Conservation (phyloP, 192 early-diverging fungal genomes). For the Coemansia sp. region DNA sequence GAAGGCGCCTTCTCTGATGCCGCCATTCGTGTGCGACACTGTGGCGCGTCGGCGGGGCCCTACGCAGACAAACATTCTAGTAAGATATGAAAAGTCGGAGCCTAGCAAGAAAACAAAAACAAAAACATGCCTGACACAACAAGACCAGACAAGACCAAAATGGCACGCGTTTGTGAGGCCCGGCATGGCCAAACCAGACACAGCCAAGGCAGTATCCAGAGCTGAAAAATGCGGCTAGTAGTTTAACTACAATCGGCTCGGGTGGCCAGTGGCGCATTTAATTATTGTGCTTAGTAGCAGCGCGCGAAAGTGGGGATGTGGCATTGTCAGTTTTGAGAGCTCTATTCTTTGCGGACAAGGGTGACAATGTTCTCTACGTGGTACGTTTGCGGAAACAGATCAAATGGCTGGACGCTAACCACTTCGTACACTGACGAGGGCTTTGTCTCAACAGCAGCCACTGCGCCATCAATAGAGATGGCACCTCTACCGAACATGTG, state of each 20-base stretch:
- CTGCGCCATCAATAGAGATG: slow-evolving; percentile 22
- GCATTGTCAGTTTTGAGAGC: neutral
- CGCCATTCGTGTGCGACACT: neutral
- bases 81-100: neutral
- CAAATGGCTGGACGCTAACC: slow-evolving; percentile 62
- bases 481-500: slow-evolving; percentile 54
- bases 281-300: neutral
- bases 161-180: neutral
- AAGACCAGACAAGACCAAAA: neutral
- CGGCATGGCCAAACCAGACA: neutral
- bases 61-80: neutral
- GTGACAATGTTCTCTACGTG: slow-evolving; percentile 68
- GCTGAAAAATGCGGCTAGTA: neutral
- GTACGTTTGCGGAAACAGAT: slow-evolving; percentile 72
- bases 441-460: slow-evolving; percentile 15
- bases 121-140: neutral
- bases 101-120: neutral
- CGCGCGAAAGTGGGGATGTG: neutral
- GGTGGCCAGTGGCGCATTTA: neutral
- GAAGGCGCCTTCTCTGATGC: neutral
- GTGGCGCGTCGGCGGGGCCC: slow-evolving; percentile 6
- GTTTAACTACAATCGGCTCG: neutral
- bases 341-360: slow-evolving; percentile 53
- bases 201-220: neutral
- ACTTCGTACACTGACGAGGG: slow-evolving; percentile 59